Evolutionary conservation across 1,139 yeast species (phyloP), one percentile per base, ranked within the genome.

Genomic region (Saccharomyces hybrid): DNA sequence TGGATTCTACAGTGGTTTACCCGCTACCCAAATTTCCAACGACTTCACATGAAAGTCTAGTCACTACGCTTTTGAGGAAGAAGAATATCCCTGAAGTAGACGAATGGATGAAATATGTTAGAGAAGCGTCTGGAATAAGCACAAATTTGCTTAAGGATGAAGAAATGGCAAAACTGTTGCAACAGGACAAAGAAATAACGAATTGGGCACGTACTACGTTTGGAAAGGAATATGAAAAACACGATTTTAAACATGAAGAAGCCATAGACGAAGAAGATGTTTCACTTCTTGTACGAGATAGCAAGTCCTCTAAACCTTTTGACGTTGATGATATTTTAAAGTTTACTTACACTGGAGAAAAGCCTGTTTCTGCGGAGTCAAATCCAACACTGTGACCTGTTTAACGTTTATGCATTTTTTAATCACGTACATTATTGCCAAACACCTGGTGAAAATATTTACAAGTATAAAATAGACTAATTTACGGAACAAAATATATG

Each of bases 1-100:
- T 93, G 27, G 78, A 78, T 49, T 73, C 80, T 13, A 83, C 96
- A 1, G 89, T 87, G 51, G 91, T 84, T 2, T 91, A 82, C 65
- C 98, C 98, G 1, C 73, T 88, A 49, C 87, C 93, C 0, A 78
- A 78, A 28, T 93, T 91, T 67, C 97, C 97, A 3, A 82, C 95
- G 0, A 79, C 88, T 1, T 86, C 88, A 47, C 93, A 88, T 58
- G 91, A 87, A 65, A 88, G 88, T 1, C 75, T 91, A 50, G 74
- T 91, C 54, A 86, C 95, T 0, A 89, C 97, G 0, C 74, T 93
- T 58, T 72, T 93, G 57, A 78, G 98, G 55, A 93, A 90, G 69
- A 91, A 91, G 68, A 84, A 87, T 51, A 74, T 88, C 13, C 98
- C 98, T 0, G 97, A 90, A 62, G 96, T 91, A 1, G 89, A 84